A percentile compares a stretch with the other conserved stretches of the same genome.
Conservation (phyloP, 164 flowering plant genomes). For the Magnolia officinalis region DNA sequence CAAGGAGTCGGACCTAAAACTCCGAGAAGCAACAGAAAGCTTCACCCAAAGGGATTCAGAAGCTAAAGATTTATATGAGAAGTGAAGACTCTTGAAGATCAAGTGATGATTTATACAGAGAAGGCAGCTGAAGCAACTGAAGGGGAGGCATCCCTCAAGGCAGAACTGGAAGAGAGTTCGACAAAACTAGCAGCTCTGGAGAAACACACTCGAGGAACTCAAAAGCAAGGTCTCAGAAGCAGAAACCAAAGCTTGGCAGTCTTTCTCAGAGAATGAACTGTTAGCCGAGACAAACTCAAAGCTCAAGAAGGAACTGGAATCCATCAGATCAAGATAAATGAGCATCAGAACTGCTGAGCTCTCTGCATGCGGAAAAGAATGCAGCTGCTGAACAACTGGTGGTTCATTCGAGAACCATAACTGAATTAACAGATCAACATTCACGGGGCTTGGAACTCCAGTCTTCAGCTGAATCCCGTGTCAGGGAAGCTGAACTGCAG, state of each 20-base stretch:
- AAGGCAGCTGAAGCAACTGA: constrained; percentile 41
- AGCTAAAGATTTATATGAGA: constrained; percentile 43
- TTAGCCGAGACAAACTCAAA: constrained; percentile 63
- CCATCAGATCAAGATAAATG: constrained; percentile 40
- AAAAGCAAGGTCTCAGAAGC: constrained; percentile 43
- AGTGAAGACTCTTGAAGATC: constrained; percentile 46
- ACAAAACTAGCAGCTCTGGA: constrained; percentile 43
- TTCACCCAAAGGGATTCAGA: constrained; percentile 50
- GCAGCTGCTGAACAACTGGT: constrained; percentile 41
- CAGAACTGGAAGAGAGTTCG: constrained; percentile 45
- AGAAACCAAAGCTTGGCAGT: constrained; percentile 51
- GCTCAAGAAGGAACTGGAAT: constrained; percentile 34
- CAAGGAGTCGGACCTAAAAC: constrained; percentile 54
- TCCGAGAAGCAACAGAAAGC: constrained; percentile 47
- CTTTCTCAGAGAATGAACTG: constrained; percentile 57
- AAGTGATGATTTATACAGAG: constrained; percentile 37
- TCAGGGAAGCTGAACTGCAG: constrained; percentile 39
- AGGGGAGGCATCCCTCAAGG: constrained; percentile 38
- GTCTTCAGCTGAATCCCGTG: constrained; percentile 39
- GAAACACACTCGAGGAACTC: constrained; percentile 50
- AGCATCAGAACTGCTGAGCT: constrained; percentile 55
- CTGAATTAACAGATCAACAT: constrained; percentile 60
- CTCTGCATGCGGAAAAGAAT: constrained; percentile 57
- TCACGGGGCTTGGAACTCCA: constrained; percentile 48
- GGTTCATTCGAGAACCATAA: constrained; percentile 46